Conservation (phyloP, 2,329 filamentous ascomycete genomes). For the Phyllachora maydis region DNA sequence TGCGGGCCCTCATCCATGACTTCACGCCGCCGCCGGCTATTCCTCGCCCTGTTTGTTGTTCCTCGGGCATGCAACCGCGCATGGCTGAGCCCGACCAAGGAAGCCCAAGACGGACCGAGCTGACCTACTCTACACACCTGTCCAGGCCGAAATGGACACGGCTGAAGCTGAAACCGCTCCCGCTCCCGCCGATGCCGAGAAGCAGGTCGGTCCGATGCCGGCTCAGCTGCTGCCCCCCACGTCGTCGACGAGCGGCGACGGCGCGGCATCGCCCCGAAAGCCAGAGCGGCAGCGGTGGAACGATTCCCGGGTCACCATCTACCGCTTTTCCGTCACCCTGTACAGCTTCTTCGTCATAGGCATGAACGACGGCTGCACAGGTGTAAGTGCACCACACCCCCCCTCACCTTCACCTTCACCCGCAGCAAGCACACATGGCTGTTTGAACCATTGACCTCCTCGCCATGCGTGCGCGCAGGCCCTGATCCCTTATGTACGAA, state of each 20-base stretch:
- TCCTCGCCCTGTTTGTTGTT: too few species aligned
- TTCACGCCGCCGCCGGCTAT: too few species aligned
- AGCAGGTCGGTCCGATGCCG: too few species aligned
- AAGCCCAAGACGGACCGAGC: too few species aligned
- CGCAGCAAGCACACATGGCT: too few species aligned
- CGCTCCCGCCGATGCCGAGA: not conserved
- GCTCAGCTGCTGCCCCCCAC: not conserved
- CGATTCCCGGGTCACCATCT: slow-evolving; percentile 33
- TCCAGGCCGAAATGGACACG: too few species aligned
- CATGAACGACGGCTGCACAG: slow-evolving; percentile 45
- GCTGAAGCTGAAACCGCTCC: too few species aligned
- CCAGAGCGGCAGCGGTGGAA: slow-evolving; percentile 40
- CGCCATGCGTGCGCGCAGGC: slow-evolving; percentile 11
- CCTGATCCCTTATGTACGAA: slow-evolving; percentile 21
- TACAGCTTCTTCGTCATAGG: slow-evolving; percentile 45
- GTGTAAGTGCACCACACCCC: slow-evolving; percentile 19
- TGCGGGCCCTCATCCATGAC: too few species aligned
- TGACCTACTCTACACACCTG: too few species aligned
- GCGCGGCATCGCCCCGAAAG: slow-evolving; percentile 1
- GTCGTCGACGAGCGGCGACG: slow-evolving; percentile 5
- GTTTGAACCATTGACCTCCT: slow-evolving; percentile 2
- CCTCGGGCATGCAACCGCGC: too few species aligned
- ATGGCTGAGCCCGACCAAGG: too few species aligned
- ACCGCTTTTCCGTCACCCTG: slow-evolving; percentile 34
- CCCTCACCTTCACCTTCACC: too few species aligned